Evolutionary conservation across 768 basidiomycete genomes (phyloP), one percentile per base, ranked within the genome.

Genomic region (Rhodosporidiobolus sp.): DNA sequence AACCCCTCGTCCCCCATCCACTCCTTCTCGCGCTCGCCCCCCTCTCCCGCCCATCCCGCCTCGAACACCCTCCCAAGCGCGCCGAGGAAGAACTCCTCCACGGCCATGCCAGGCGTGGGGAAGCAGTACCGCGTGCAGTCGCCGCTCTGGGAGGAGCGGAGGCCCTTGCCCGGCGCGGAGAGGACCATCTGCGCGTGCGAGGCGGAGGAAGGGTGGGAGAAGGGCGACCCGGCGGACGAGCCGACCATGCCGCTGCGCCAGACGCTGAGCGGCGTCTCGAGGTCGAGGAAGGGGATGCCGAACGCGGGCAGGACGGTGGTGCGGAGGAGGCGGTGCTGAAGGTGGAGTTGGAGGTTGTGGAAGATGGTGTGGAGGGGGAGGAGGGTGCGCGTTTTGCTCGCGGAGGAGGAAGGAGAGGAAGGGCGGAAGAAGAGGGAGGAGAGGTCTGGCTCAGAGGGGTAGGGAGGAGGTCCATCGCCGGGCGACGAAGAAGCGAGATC

Each of bases 101-200:
- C 28, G 11, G 70, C 61, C 53, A 70, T 35, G 12, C 78, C 78
- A 4, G 78, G 76, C 22, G 72, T 71, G 3, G 78, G 78, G 35
- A 78, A 52, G 67, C 78, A 79, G 62, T 75, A 77, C 43, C 76
- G 54, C 43, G 68, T 34, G 55, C 78, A 79, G 55, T 79, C 77
- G 26, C 69, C 67, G 32, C 69, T 62, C 34, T 52, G 43, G 4
- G 61, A 53, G 38, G 50, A 66, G 20, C 64, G 34, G 34, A 72
- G 34, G 6, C 73, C 70, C 28, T 20, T n/a, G 35, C 38, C 48
- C n/a, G 43, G n/a, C 7, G 45, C 34, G 9, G 49, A 26, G 34
- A 30, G 26, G 46, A 4, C 32, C 9, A 14, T 8, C 56, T 43
- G 32, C 60, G 6, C 35, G 35, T 45, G 20, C 1, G 19, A 5